Conservation (phyloP, 768 basidiomycete genomes). For the Wakefieldia striispora region DNA sequence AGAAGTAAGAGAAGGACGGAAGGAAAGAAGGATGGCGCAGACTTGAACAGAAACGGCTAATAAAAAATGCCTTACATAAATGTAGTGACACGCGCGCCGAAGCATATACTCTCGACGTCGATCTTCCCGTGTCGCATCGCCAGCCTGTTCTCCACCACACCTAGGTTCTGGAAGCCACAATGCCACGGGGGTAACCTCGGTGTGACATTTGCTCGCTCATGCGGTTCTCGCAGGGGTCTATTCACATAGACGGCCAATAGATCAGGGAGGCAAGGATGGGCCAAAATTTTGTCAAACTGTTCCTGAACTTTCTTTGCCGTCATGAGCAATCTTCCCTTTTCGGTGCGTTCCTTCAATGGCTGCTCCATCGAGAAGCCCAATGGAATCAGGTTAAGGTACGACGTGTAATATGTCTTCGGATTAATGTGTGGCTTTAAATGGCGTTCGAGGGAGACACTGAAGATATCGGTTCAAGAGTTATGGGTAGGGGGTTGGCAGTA, state of each 20-base stretch:
- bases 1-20: neutral
- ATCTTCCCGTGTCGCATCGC: constrained; percentile 4
- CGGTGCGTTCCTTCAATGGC: constrained; percentile 2
- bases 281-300: constrained; percentile 9
- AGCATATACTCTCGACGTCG: neutral
- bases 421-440: constrained; percentile 16
- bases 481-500: neutral
- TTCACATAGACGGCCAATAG: neutral
- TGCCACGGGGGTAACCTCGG: neutral
- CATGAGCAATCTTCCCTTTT: constrained; percentile 11
- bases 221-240: neutral
- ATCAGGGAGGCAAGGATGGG: constrained; percentile 16
- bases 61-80: constrained; percentile 7
- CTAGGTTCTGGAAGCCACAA: constrained; percentile 15
- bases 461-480: neutral
- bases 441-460: constrained; percentile 17
- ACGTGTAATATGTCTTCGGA: constrained; percentile 18
- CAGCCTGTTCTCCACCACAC: constrained; percentile 11
- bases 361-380: constrained; percentile 18
- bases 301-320: constrained; percentile 14
- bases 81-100: constrained; percentile 13
- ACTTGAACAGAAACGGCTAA: neutral
- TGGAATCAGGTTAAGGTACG: constrained; percentile 11
- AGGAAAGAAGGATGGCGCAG: no score
- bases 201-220: neutral